phyloP scores from a whole-genome alignment of 257 asterid genomes.

The Marsdenia floribunda region DNA sequence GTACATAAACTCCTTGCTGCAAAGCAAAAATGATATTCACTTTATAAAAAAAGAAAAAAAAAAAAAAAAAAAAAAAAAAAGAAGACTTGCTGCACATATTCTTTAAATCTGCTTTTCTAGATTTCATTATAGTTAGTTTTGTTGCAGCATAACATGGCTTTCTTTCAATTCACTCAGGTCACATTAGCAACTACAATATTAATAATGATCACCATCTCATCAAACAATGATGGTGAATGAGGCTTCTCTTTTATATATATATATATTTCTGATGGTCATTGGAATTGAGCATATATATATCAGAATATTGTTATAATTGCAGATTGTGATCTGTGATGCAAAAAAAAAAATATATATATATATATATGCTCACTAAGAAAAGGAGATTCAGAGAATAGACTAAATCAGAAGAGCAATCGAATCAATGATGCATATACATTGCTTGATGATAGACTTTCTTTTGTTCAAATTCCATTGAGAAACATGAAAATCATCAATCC shows the following conservation, averaged over 20 bases:
- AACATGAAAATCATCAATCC: background rate
- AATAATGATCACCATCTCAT: conserved; percentile 1
- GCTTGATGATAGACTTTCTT: background rate
- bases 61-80: too few species aligned
- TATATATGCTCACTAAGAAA: conserved; percentile 5
- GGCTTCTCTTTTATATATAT: too few species aligned
- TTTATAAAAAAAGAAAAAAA: too few species aligned
- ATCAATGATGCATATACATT: background rate
- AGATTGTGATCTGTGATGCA: background rate
- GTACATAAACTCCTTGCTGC: too few species aligned
- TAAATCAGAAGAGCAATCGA: background rate
- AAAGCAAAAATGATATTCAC: too few species aligned
- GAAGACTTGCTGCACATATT: too few species aligned
- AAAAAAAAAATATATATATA: too few species aligned
- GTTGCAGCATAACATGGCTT: background rate
- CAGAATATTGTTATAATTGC: background rate
- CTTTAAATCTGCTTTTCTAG: background rate
- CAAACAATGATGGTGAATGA: background rate
- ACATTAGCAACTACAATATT: background rate
- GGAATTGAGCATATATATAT: background rate
- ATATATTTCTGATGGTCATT: background rate
- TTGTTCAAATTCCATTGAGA: background rate
- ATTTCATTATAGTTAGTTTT: background rate
- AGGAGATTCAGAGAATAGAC: background rate
- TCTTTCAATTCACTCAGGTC: background rate